These are phyloP conservation scores for Citrullus colocynthis DNA, from an alignment of 306 rosid genomes.

Conservation along the genomic window DNA sequence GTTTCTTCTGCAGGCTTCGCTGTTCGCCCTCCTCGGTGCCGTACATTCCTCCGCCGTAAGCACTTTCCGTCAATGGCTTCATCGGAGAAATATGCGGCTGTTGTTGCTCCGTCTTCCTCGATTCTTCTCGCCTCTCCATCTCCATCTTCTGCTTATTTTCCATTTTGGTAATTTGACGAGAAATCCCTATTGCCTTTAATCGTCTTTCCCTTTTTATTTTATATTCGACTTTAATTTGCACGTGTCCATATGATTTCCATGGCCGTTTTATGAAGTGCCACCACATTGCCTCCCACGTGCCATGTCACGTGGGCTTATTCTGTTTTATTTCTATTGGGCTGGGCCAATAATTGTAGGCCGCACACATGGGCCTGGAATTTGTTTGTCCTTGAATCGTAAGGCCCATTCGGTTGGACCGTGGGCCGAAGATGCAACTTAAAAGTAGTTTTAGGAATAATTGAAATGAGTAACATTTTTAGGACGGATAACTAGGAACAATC, in stretches of 20 bases:
- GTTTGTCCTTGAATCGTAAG: background rate
- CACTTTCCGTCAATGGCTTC: slow-evolving; percentile 44
- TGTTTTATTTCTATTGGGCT: background rate
- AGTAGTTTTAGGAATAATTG: too few species aligned
- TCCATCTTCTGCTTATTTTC: background rate
- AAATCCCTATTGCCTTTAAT: background rate
- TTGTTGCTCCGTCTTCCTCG: background rate
- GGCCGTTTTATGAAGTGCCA: background rate
- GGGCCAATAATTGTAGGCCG: background rate
- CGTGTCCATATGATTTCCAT: background rate
- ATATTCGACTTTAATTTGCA: background rate
- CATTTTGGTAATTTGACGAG: background rate
- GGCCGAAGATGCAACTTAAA: too few species aligned
- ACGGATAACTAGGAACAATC: too few species aligned
- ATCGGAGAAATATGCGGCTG: slow-evolving; percentile 33
- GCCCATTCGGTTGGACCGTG: background rate
- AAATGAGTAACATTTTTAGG: too few species aligned
- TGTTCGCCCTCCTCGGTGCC: slow-evolving; percentile 18
- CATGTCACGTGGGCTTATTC: background rate
- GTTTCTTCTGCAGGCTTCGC: slow-evolving; percentile 6
- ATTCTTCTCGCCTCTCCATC: slow-evolving; percentile 20
- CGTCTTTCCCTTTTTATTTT: too few species aligned
- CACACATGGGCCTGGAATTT: background rate
- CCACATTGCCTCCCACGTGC: background rate
- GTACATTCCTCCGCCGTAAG: slow-evolving; percentile 73